A percentile compares a stretch with the other conserved stretches of the same genome.
phyloP scores from a whole-genome alignment of 148 eudicot species.

The Amaranthus cruentus region DNA sequence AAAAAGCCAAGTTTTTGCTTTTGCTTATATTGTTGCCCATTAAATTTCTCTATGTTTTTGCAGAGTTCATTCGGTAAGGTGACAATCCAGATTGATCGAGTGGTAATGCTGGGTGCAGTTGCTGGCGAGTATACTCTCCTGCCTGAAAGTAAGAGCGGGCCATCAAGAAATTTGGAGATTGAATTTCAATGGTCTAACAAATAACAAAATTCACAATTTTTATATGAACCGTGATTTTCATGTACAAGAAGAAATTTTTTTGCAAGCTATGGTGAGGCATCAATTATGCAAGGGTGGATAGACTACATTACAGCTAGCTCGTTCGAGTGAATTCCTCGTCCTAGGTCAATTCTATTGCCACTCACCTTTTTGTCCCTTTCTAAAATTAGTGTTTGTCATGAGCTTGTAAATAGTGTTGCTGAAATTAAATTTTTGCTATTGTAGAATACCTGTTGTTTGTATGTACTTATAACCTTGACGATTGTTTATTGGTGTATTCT shows the following conservation, averaged over 20 bases:
- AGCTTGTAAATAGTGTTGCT: constrained; percentile 20
- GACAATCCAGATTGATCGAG: constrained; percentile 96
- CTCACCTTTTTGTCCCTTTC: background rate
- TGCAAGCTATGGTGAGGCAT: background rate
- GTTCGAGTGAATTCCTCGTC: background rate
- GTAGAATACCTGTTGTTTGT: constrained; percentile 16
- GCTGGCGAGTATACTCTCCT: constrained; percentile 87
- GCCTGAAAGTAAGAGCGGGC: constrained; percentile 97
- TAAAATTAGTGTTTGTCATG: constrained; percentile 14
- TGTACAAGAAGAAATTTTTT: background rate
- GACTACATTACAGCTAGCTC: background rate
- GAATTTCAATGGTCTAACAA: constrained; percentile 98
- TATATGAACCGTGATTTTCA: constrained; percentile 3
- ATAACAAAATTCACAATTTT: constrained; percentile 13
- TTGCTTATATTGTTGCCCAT: background rate
- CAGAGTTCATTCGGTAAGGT: constrained; percentile 98
- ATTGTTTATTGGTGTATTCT: constrained; percentile 31
- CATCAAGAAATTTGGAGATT: constrained; percentile 83
- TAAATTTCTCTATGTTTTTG: constrained; percentile 10
- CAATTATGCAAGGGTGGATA: background rate
- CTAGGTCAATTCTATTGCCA: background rate
- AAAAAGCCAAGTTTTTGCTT: background rate
- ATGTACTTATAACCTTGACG: constrained; percentile 17
- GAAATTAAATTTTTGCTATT: constrained; percentile 14
- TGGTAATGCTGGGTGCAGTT: constrained; percentile 91